Percentiles rank a stretch among this genome's conserved stretches.
phyloP scores from a whole-genome alignment of 768 basidiomycete species.

The Tylopilus plumbeoviolaceoides region DNA sequence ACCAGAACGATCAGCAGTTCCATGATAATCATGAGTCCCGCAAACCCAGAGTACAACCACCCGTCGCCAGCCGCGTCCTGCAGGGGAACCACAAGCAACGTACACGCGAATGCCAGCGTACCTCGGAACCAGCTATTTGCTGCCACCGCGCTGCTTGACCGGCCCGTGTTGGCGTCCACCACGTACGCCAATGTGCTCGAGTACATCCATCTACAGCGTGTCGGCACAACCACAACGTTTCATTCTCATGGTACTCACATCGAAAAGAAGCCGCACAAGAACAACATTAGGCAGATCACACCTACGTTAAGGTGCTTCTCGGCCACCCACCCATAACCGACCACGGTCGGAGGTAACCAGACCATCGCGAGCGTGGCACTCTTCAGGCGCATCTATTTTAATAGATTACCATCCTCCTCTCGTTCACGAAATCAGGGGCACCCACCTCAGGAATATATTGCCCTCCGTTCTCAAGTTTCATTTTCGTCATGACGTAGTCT shows the following conservation, averaged over 20 bases:
- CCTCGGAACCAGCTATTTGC: slow-evolving; percentile 78
- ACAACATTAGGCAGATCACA: slow-evolving; percentile 67
- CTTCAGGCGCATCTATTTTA: slow-evolving; percentile 62
- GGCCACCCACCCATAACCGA: slow-evolving; percentile 76
- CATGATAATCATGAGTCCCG: slow-evolving; percentile 47
- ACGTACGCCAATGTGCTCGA: slow-evolving; percentile 75
- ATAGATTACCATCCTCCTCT: neutral
- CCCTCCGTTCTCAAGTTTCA: slow-evolving; percentile 45
- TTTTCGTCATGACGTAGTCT: slow-evolving; percentile 42
- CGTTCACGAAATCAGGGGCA: neutral
- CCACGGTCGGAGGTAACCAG: slow-evolving; percentile 50
- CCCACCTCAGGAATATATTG: slow-evolving; percentile 61
- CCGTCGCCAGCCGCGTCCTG: slow-evolving; percentile 78
- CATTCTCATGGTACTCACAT: slow-evolving; percentile 45
- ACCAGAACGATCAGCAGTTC: slow-evolving; percentile 59
- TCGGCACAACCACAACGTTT: neutral
- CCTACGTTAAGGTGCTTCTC: slow-evolving; percentile 60
- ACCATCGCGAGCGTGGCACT: slow-evolving; percentile 57
- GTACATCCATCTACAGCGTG: slow-evolving; percentile 48
- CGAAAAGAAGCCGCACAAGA: slow-evolving; percentile 67
- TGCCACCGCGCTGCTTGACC: slow-evolving; percentile 72
- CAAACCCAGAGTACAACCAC: slow-evolving; percentile 69
- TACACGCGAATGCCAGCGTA: slow-evolving; percentile 58
- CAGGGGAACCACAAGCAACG: slow-evolving; percentile 71
- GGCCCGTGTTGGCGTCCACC: slow-evolving; percentile 81